Evolutionary conservation across 2,329 filamentous ascomycete genomes (phyloP).

Genomic region (Tolypocladium guangdongense): DNA sequence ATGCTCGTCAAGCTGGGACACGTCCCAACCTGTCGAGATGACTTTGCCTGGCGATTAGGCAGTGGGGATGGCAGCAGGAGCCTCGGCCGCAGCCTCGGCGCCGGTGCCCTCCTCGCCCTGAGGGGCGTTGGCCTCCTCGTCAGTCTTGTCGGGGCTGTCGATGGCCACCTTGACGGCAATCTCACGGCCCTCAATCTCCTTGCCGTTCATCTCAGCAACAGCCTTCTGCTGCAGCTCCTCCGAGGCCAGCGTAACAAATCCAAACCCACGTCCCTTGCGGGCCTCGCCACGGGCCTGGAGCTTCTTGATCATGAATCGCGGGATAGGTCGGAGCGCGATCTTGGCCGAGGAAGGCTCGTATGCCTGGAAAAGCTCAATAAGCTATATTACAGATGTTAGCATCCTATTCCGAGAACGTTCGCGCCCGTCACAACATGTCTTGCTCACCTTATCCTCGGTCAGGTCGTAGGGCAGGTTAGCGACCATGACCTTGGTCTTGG

Average conservation of each 20-base stretch:
- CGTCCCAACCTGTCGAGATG: slow-evolving; percentile 14
- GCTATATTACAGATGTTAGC: slow-evolving; percentile 37
- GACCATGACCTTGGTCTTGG: slow-evolving; percentile 99
- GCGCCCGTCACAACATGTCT: background rate
- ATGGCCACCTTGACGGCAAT: slow-evolving; percentile 99
- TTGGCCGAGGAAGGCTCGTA: slow-evolving; percentile 93
- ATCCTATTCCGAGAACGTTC: background rate
- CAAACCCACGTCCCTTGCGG: slow-evolving; percentile 98
- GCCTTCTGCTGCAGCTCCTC: slow-evolving; percentile 98
- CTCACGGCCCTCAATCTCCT: slow-evolving; percentile 96
- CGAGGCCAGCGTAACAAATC: slow-evolving; percentile 90
- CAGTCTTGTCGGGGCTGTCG: slow-evolving; percentile 93
- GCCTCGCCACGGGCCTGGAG: slow-evolving; percentile 95
- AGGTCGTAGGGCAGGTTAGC: slow-evolving; percentile 98
- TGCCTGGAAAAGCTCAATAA: slow-evolving; percentile 90
- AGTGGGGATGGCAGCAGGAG: slow-evolving; percentile 15
- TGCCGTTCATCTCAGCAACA: slow-evolving; percentile 96
- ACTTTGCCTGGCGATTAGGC: slow-evolving; percentile 17
- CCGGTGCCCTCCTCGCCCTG: slow-evolving; percentile 34
- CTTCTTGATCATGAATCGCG: slow-evolving; percentile 99
- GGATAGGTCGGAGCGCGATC: slow-evolving; percentile 96
- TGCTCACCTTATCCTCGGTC: slow-evolving; percentile 82
- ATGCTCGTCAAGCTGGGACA: slow-evolving; percentile 18
- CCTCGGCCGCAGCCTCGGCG: slow-evolving; percentile 18
- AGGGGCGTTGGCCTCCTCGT: slow-evolving; percentile 64